These are phyloP conservation scores for Plantago major DNA, from an alignment of 257 asterid species.

Conservation along the genomic window DNA sequence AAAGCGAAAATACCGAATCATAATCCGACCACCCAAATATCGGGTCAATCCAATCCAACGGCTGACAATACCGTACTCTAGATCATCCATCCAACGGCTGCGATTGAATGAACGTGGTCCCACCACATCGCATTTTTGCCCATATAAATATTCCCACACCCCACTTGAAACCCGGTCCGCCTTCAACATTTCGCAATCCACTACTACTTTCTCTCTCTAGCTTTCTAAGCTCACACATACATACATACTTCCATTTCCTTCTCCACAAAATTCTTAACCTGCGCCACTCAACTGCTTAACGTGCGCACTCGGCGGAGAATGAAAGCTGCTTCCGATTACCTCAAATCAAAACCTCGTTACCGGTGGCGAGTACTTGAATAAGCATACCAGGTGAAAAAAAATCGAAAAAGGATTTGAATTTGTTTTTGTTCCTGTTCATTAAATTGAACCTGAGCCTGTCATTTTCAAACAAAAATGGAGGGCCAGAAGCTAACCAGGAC, in stretches of 20 bases:
- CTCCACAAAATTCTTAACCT: too few relatives aligned
- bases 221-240: conserved; percentile 11
- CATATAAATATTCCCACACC: conserved; percentile 31
- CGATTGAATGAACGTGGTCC: conserved; percentile 32
- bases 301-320: conserved; percentile 38
- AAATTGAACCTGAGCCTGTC: too few relatives aligned
- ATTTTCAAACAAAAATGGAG: conserved; percentile 43
- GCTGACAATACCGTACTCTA: conserved; percentile 16
- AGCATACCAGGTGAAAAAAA: conserved; percentile 13
- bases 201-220: conserved; percentile 20
- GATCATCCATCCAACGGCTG: conserved; percentile 36
- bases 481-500: conserved; percentile 77
- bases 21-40: conserved; percentile 38
- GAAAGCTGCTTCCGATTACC: conserved; percentile 55
- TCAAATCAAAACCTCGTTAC: conserved; percentile 48
- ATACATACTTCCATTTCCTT: neutral
- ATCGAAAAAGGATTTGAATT: conserved; percentile 2
- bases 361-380: conserved; percentile 29
- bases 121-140: conserved; percentile 26
- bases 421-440: too few relatives aligned
- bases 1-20: conserved; percentile 29
- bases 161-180: conserved; percentile 36
- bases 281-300: conserved; percentile 14
- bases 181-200: conserved; percentile 27
- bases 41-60: conserved; percentile 44